Conservation (phyloP, 306 rosid species). For the Amphicarpaea edgeworthii region DNA sequence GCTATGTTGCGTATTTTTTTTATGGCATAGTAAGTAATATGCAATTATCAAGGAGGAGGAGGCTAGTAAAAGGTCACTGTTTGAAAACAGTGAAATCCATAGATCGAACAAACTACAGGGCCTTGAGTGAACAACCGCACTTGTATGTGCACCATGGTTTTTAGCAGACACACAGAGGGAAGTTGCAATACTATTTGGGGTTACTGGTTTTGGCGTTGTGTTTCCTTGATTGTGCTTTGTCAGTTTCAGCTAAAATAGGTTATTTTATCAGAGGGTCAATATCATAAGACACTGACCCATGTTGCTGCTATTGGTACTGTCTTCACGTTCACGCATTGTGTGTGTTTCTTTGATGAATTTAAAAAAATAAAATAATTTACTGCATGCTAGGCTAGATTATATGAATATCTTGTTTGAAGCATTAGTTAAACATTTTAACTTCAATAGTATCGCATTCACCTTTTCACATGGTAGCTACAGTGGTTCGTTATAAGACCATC, state of each 20-base stretch:
- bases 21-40: constrained; percentile 28
- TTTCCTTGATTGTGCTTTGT: constrained; percentile 23
- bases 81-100: constrained; percentile 25
- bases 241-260: constrained; percentile 31
- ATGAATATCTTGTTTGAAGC: background rate
- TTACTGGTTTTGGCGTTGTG: constrained; percentile 25
- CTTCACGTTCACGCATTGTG: constrained; percentile 39
- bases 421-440: background rate
- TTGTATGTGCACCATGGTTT: background rate
- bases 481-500: constrained; percentile 11
- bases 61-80: background rate
- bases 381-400: constrained; percentile 2
- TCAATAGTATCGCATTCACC: constrained; percentile 16
- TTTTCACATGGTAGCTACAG: constrained; percentile 22
- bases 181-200: constrained; percentile 24
- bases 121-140: background rate
- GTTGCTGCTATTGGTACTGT: constrained; percentile 17
- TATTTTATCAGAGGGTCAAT: constrained; percentile 15
- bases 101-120: background rate
- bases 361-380: constrained; percentile 20
- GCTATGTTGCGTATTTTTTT: background rate
- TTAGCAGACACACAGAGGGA: constrained; percentile 19
- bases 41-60: constrained; percentile 32
- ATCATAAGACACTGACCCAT: constrained; percentile 34
- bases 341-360: constrained; percentile 36